Conservation (phyloP, 345 rosid genomes). For the Salix caprea region DNA sequence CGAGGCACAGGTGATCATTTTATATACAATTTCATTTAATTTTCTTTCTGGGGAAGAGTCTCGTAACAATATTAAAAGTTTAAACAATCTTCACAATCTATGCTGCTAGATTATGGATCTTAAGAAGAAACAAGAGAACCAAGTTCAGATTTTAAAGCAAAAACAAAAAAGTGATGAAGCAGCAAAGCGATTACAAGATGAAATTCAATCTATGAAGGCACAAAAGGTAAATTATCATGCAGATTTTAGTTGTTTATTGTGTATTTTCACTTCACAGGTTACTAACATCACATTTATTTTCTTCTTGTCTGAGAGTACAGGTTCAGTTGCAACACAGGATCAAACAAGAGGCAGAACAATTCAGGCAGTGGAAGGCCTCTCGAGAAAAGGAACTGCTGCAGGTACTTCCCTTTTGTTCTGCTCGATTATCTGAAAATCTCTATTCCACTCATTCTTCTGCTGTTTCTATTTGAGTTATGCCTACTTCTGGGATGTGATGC, state of each 20-base stretch:
- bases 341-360: constrained; percentile 98
- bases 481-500: background rate
- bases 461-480: background rate
- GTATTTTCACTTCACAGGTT: background rate
- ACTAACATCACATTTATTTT: background rate
- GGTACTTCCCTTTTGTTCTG: constrained; percentile 33
- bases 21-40: constrained; percentile 1
- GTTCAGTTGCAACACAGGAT: constrained; percentile 95
- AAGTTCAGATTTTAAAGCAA: constrained; percentile 90
- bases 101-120: constrained; percentile 73
- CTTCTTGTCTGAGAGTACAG: constrained; percentile 31
- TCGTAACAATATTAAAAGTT: background rate
- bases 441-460: background rate
- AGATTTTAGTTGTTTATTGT: background rate
- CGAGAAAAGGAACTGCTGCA: constrained; percentile 91
- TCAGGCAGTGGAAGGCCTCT: constrained; percentile 97
- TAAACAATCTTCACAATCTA: constrained; percentile 8
- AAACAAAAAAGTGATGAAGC: constrained; percentile 97
- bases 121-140: constrained; percentile 94
- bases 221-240: constrained; percentile 58
- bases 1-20: constrained; percentile 63
- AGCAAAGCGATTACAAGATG: constrained; percentile 81
- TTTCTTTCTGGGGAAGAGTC: background rate
- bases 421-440: background rate
- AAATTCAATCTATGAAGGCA: constrained; percentile 90